A percentile compares a stretch with the other conserved stretches of the same genome.
phyloP scores from a whole-genome alignment of 306 rosid genomes.

The Quercus glauca region DNA sequence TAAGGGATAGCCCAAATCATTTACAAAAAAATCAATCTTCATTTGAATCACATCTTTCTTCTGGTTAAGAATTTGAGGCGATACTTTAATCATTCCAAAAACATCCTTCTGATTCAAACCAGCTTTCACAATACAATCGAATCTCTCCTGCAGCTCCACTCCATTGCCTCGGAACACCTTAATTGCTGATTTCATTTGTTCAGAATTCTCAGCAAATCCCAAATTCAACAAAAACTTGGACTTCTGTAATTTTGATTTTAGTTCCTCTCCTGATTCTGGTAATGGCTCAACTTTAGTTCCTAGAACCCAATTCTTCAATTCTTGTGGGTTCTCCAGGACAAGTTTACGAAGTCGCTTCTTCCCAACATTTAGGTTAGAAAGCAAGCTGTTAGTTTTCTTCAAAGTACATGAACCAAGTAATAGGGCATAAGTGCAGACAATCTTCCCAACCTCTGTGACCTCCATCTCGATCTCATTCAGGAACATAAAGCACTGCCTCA shows the following conservation, averaged over 20 bases:
- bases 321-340: slow-evolving; percentile 59
- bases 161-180: slow-evolving; percentile 70
- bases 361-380: slow-evolving; percentile 50
- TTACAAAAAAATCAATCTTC: slow-evolving; percentile 58
- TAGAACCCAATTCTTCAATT: slow-evolving; percentile 52
- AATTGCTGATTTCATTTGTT: slow-evolving; percentile 36
- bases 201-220: slow-evolving; percentile 54
- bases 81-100: slow-evolving; percentile 40
- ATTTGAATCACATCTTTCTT: slow-evolving; percentile 37
- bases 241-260: slow-evolving; percentile 27
- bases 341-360: slow-evolving; percentile 49
- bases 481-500: slow-evolving; percentile 43
- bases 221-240: slow-evolving; percentile 55
- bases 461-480: slow-evolving; percentile 61
- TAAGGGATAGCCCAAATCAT: slow-evolving; percentile 54
- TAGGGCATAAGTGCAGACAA: slow-evolving; percentile 46
- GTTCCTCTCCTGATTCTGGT: slow-evolving; percentile 21
- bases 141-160: slow-evolving; percentile 75
- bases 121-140: slow-evolving; percentile 61
- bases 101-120: slow-evolving; percentile 57
- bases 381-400: slow-evolving; percentile 54
- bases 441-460: slow-evolving; percentile 44
- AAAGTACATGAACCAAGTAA: slow-evolving; percentile 53
- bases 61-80: slow-evolving; percentile 75
- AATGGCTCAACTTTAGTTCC: slow-evolving; percentile 50